Evolutionary conservation across 2,329 filamentous ascomycete genomes (phyloP), one percentile per base, ranked within the genome.

Genomic region (Verticillium longisporum): DNA sequence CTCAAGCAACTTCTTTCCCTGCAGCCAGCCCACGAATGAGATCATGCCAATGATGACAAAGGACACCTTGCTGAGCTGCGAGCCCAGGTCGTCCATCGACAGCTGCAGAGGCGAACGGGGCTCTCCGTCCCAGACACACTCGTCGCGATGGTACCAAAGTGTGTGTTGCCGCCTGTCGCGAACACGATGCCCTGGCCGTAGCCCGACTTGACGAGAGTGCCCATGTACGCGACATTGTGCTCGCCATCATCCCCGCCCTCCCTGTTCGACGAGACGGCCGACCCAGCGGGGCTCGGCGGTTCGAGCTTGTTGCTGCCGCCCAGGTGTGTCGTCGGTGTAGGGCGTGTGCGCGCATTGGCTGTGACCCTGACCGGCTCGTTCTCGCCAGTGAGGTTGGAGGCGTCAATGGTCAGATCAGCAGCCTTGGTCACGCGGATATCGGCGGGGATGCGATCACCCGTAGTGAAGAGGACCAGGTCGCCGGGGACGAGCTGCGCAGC

Each of bases 121-220:
- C 92, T 97, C 74, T 98, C 95, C 33, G 97, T 99, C 64, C 95
- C 91, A 57, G 94, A 92, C 32, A 99, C 84, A 59, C 93, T 97
- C 15, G 93, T 90, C 21, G 94, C 96, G 68, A 99, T 99, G 57
- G 92, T 94, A 53, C 95, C 95, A 74, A 99, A 98, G 69, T 98
- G 92, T 0, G 96, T 99, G 62, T 91, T 87, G 36, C 90, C 90
- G 60, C 96, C 96, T 6, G 95, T 99, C 9, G 93, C 92, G 72
- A 97, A 96, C n/a, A 99, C 95, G 66, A 99, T 88, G 54, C 95
- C 95, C 73, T 97, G 93, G 0, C 95, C 95, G 70, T 99, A 89
- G 11, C 95, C 95, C 38, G 94, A 97, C 66, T 94, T 91, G 37
- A 99, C 92, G 66, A 99, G 76, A 2, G 95, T 99, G 33, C 95